Base-by-base conservation (phyloP, 2,329 filamentous ascomycete species). In the Xylariaceae sp. region DNA sequence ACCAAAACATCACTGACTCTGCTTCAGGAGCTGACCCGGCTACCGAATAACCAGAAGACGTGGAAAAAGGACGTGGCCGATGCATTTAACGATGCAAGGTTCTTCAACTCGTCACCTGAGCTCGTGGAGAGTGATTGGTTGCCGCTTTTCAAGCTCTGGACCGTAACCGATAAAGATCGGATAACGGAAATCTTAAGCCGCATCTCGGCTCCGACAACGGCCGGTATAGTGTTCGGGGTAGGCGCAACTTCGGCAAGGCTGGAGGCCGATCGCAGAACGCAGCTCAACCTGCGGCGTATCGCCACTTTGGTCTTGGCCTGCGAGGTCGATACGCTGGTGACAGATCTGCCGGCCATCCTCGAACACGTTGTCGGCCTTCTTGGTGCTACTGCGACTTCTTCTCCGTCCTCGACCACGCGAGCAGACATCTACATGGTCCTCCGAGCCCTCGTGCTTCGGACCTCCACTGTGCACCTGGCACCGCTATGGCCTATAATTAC, bases 171-270 rank as follows among this genome's bases (percentile, higher is more conserved):
- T 61, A 96, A 94, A 63, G 89, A 96, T 39, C 80, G 85, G 32
- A 75, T 98, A 64, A 70, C 81, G 0, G 92, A 98, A 46, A 69
- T 96, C 3, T 65, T 97, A 7, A 71, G 76, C 26, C 83, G 88
- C 14, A 76, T 98, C 46, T 81, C 81, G 5, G 77, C 89, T 3
- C 92, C 92, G 5, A 88, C 89, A 1, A 90, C 89, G 11, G 92
- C 94, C 0, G 92, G 92, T 7, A 94, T 98, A 51, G 90, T 98
- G 59, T 98, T 98, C 56, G 92, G 92, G n/a, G 92, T 98, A 1
- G 94, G 94, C 9, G 92, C 92, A 5, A 88, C 87, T 15, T 94
- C 89, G 30, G 92, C 92, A 24, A 76, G 92, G 42, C 76, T 94
- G n/a, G 92, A 98, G 64, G 88, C 94, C 5, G 92, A 98, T 62